Evolutionary conservation across 371 early-diverging fungal species (phyloP).

Genomic region (Encephalitozoon intestinalis): DNA sequence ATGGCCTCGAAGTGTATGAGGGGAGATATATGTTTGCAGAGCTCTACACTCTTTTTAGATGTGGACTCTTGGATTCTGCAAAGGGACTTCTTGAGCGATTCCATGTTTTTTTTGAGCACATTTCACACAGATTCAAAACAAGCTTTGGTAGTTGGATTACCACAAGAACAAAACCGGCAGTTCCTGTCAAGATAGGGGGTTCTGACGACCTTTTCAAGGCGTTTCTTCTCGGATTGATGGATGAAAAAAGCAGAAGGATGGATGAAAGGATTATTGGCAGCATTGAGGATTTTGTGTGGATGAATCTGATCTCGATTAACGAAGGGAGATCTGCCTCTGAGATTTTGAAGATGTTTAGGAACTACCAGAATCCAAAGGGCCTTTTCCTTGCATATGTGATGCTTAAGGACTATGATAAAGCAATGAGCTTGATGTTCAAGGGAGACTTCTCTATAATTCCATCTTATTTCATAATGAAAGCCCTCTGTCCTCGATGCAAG

Average conservation of each 20-base stretch:
- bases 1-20: constrained; percentile 50
- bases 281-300: constrained; percentile 54
- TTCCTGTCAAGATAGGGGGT: not conserved
- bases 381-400: constrained; percentile 40
- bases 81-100: constrained; percentile 28
- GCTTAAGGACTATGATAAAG: constrained; percentile 34
- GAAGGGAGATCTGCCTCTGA: not conserved
- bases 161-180: not conserved
- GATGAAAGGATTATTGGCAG: constrained; percentile 32
- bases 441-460: constrained; percentile 28
- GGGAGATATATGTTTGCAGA: constrained; percentile 55
- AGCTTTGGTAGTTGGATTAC: constrained; percentile 12
- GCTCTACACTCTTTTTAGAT: constrained; percentile 44
- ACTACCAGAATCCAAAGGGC: constrained; percentile 28
- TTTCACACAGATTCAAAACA: constrained; percentile 24
- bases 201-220: constrained; percentile 50
- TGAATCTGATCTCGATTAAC: constrained; percentile 13
- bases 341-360: constrained; percentile 20
- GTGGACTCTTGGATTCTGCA: constrained; percentile 23
- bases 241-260: not conserved
- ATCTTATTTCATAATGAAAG: constrained; percentile 36
- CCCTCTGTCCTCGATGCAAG: constrained; percentile 23
- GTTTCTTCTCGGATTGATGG: constrained; percentile 31
- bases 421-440: constrained; percentile 22
- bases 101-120: constrained; percentile 35